Conservation (phyloP, 2,329 filamentous ascomycete genomes). For the Colletotrichum tamarilloi region DNA sequence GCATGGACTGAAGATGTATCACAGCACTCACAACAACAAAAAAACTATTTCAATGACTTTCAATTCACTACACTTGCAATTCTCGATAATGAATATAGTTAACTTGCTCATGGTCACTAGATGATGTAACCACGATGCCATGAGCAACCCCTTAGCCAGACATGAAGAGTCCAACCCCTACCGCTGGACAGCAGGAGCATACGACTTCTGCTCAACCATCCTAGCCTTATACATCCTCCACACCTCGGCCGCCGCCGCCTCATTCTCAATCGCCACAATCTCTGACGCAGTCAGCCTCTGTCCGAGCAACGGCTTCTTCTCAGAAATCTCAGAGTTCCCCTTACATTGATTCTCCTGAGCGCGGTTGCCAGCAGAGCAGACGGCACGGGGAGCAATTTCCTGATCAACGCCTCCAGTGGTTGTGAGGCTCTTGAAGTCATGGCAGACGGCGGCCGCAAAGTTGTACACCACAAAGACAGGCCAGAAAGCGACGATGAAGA, state of each 20-base stretch:
- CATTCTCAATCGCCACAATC: not conserved
- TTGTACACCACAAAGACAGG: too few species aligned
- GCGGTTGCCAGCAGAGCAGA: not conserved
- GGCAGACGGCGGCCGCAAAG: too few species aligned
- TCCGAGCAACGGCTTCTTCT: not conserved
- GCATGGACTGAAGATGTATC: too few species aligned
- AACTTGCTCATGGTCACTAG: too few species aligned
- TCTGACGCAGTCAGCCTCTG: not conserved
- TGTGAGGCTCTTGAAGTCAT: too few species aligned
- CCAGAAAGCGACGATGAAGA: not conserved
- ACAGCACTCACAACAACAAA: too few species aligned
- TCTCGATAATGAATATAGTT: too few species aligned
- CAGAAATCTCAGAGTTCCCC: not conserved
- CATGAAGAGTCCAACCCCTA: not conserved
- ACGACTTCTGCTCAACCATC: not conserved
- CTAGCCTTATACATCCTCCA: not conserved
- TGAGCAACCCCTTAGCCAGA: too few species aligned
- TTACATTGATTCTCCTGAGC: not conserved
- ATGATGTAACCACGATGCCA: too few species aligned
- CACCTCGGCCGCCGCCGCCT: not conserved
- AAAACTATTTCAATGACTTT: too few species aligned
- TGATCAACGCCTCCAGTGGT: not conserved
- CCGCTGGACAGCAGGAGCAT: not conserved
- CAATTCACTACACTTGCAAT: too few species aligned
- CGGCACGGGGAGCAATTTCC: not conserved